A percentile compares a stretch with the other conserved stretches of the same genome.
Conservation (phyloP, 108 stramenopile species). For the Nannochloropsis granulata region DNA sequence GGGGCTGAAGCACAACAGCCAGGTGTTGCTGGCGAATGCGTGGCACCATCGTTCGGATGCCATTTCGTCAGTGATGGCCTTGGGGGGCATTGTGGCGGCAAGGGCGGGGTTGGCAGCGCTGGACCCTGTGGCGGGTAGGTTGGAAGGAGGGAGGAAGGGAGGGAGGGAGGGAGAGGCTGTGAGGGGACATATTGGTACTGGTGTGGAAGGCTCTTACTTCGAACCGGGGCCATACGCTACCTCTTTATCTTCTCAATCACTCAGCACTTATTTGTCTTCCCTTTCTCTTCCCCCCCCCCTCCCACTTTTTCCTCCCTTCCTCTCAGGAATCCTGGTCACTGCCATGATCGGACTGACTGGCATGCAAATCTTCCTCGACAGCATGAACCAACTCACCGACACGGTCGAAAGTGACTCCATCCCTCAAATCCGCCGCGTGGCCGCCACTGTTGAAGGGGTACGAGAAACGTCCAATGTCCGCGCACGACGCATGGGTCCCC, state of each 20-base stretch:
- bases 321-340: not conserved
- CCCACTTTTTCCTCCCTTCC: not conserved
- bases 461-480: not conserved
- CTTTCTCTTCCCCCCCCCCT: not conserved
- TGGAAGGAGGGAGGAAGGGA: slow-evolving; percentile 90
- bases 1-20: slow-evolving; percentile 60
- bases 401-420: slow-evolving; percentile 7
- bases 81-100: slow-evolving; percentile 66
- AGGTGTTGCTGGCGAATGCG: slow-evolving; percentile 89
- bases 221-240: not conserved
- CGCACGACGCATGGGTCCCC: slow-evolving; percentile 19
- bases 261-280: not conserved
- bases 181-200: slow-evolving; percentile 29
- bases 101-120: slow-evolving; percentile 41
- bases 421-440: not conserved
- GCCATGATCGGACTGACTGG: not conserved
- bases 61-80: slow-evolving; percentile 70
- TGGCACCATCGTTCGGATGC: slow-evolving; percentile 88
- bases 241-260: not conserved
- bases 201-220: not conserved
- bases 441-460: not conserved
- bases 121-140: slow-evolving; percentile 76
- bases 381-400: slow-evolving; percentile 38
- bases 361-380: slow-evolving; percentile 16
- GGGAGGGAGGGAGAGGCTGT: slow-evolving; percentile 76